These are phyloP conservation scores for Circinella umbellata DNA, from an alignment of 371 early-diverging fungal genomes.

Conservation along the genomic window DNA sequence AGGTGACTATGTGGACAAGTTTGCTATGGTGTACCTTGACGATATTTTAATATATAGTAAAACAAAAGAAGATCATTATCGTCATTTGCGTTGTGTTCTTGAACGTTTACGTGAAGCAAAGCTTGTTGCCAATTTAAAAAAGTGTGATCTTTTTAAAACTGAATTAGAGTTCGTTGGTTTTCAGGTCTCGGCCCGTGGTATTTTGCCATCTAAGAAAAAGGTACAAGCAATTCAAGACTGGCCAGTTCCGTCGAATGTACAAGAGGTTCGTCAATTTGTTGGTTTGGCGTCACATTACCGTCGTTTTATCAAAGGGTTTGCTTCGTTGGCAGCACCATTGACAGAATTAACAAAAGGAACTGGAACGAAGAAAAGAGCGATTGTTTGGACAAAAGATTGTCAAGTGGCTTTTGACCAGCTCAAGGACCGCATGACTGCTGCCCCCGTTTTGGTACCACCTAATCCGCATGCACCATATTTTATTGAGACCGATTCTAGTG, in stretches of 20 bases:
- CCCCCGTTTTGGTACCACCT: slow-evolving; percentile 32
- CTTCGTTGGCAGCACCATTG: slow-evolving; percentile 43
- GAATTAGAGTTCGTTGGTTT: too few relatives aligned
- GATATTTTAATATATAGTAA: too few relatives aligned
- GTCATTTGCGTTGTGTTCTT: too few relatives aligned
- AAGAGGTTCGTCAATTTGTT: slow-evolving; percentile 39
- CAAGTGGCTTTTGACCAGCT: slow-evolving; percentile 29
- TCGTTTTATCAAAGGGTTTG: slow-evolving; percentile 34
- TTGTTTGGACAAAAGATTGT: slow-evolving; percentile 24
- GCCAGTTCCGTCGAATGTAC: slow-evolving; percentile 40
- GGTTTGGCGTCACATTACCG: slow-evolving; percentile 40
- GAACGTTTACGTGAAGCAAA: too few relatives aligned
- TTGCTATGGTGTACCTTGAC: too few relatives aligned
- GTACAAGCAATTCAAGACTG: slow-evolving; percentile 29
- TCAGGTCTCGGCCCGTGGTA: too few relatives aligned
- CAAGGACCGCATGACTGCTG: slow-evolving; percentile 17
- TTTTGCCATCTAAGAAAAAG: too few relatives aligned
- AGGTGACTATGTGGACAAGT: too few relatives aligned
- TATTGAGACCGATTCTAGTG: background rate
- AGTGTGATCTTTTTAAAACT: too few relatives aligned
- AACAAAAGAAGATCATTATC: too few relatives aligned
- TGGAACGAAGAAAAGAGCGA: slow-evolving; percentile 23
- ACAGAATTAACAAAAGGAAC: slow-evolving; percentile 37
- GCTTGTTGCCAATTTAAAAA: too few relatives aligned
- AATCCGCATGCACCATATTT: slow-evolving; percentile 25